Evolutionary conservation across 2,329 filamentous ascomycete genomes (phyloP).

Genomic region (Orbilia quercus): DNA sequence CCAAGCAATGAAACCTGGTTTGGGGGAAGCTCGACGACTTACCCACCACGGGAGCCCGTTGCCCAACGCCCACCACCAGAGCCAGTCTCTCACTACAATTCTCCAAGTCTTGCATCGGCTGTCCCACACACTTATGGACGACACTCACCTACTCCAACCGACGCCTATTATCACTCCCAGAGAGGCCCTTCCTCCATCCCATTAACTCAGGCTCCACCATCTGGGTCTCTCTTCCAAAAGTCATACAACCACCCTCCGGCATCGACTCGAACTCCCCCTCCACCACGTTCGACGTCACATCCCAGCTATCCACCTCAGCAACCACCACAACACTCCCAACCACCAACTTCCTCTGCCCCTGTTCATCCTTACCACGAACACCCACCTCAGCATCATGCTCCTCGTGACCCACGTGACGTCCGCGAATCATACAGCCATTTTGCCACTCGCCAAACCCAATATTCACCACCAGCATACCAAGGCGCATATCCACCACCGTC

Average conservation of each 20-base stretch:
- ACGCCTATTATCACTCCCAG: constrained; percentile 37
- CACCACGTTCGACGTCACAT: constrained; percentile 47
- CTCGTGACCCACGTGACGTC: constrained; percentile 34
- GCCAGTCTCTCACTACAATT: constrained; percentile 51
- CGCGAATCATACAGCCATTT: constrained; percentile 30
- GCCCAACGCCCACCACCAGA: constrained; percentile 43
- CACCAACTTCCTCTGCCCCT: constrained; percentile 7
- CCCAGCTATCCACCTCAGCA: constrained; percentile 53
- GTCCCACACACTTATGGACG: constrained; percentile 37
- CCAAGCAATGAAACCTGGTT: constrained; percentile 43
- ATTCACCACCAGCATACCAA: constrained; percentile 47
- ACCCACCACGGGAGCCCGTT: constrained; percentile 31
- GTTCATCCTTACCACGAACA: constrained; percentile 45
- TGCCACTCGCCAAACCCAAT: constrained; percentile 37
- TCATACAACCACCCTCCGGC: constrained; percentile 30
- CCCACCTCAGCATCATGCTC: constrained; percentile 44
- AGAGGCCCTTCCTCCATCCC: constrained; percentile 43
- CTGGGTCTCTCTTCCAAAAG: constrained; percentile 45
- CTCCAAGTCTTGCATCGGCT: constrained; percentile 42
- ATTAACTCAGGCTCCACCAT: constrained; percentile 25
- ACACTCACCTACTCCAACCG: constrained; percentile 46
- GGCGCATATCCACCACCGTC: constrained; percentile 40
- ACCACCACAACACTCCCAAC: constrained; percentile 41
- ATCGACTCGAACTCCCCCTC: constrained; percentile 45
- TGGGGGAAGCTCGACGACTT: constrained; percentile 15